phyloP scores from a whole-genome alignment of 805 yeast genomes.

The Spathaspora passalidarum region DNA sequence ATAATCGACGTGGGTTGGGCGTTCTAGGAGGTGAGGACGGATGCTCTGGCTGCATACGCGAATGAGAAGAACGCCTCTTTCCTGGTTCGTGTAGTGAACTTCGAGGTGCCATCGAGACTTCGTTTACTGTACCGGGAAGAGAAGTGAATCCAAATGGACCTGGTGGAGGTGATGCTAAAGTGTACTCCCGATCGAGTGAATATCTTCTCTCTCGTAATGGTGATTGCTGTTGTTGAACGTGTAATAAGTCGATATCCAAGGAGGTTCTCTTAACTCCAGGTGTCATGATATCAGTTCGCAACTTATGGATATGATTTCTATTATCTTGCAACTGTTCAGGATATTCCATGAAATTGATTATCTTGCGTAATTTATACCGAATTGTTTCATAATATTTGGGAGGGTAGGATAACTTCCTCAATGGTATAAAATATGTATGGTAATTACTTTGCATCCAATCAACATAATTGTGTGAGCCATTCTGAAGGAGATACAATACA shows the following conservation, averaged over 20 bases:
- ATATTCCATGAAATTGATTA: constrained; percentile 27
- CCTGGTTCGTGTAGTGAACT: not conserved
- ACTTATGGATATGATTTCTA: constrained; percentile 37
- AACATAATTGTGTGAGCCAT: constrained; percentile 52
- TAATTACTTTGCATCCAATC: constrained; percentile 35
- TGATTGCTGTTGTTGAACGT: constrained; percentile 1
- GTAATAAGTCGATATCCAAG: constrained; percentile 8
- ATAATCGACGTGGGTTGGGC: constrained; percentile 5
- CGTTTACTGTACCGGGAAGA: not conserved
- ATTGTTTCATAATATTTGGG: constrained; percentile 27
- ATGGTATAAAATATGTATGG: constrained; percentile 15
- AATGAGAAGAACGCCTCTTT: not conserved
- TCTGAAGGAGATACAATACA: constrained; percentile 47
- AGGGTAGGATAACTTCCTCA: constrained; percentile 11
- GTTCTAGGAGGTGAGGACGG: constrained; percentile 1
- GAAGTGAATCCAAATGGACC: not conserved
- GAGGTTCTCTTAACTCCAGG: constrained; percentile 29
- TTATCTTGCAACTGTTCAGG: constrained; percentile 34
- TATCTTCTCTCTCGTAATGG: not conserved
- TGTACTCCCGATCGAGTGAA: not conserved
- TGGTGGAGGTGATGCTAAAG: not conserved
- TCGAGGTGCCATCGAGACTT: not conserved
- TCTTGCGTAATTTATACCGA: constrained; percentile 33
- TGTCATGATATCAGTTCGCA: constrained; percentile 40
- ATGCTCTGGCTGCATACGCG: not conserved